phyloP scores from a whole-genome alignment of 2,329 filamentous ascomycete species.

The Atkinsonella hypoxylon region DNA sequence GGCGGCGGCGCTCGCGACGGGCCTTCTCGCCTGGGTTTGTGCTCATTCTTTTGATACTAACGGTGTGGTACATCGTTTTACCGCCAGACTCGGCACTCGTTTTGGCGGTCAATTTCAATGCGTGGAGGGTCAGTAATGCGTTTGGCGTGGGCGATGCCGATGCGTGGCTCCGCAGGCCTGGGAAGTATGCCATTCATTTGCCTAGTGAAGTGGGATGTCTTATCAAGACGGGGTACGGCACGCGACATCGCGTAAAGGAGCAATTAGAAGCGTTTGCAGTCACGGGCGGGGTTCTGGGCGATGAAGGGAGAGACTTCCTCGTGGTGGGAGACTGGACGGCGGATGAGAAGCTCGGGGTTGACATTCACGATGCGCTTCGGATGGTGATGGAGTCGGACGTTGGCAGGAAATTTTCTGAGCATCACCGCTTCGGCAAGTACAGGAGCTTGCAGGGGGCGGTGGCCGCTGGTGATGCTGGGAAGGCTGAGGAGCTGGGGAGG shows the following conservation, averaged over 20 bases:
- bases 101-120: conserved; percentile 23
- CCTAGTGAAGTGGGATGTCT: conserved; percentile 36
- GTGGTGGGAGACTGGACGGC: conserved; percentile 40
- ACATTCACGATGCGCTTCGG: conserved; percentile 30
- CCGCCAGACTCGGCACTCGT: conserved; percentile 22
- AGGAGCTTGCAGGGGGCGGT: conserved; percentile 26
- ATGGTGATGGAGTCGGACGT: conserved; percentile 22
- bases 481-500: conserved; percentile 25
- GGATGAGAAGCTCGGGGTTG: conserved; percentile 20
- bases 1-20: conserved; percentile 18
- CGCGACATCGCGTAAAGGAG: conserved; percentile 33
- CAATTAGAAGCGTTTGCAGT: conserved; percentile 31
- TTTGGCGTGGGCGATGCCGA: conserved; percentile 23
- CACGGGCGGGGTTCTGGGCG: conserved; percentile 20
- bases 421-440: conserved; percentile 30
- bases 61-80: conserved; percentile 17
- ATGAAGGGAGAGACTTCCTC: conserved; percentile 30
- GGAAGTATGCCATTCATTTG: conserved; percentile 31
- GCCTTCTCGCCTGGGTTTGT: conserved; percentile 14
- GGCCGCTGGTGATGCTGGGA: conserved; percentile 23
- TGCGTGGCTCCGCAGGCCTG: conserved; percentile 28
- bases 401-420: conserved; percentile 14
- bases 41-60: conserved; percentile 14
- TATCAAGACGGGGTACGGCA: conserved; percentile 45
- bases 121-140: conserved; percentile 18